Conservation (phyloP, 306 rosid species). For the Oxytropis ochrocephala region DNA sequence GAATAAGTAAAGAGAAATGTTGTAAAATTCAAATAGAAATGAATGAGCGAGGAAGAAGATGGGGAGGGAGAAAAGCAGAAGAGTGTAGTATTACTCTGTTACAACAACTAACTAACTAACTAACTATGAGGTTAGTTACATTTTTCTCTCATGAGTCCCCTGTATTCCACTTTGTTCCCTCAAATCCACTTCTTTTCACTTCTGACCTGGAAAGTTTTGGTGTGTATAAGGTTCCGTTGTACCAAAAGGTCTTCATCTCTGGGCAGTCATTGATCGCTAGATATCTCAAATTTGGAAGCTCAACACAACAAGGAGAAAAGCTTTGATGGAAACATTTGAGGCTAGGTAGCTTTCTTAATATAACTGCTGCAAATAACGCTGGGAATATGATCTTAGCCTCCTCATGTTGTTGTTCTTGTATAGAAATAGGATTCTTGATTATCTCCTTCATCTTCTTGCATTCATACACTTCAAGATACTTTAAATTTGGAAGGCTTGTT, state of each 20-base stretch:
- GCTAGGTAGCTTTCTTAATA: background rate
- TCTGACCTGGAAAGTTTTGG: background rate
- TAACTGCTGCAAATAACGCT: fast-evolving
- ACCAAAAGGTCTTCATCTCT: background rate
- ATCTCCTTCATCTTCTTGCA: constrained; percentile 11
- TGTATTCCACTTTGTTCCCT: background rate
- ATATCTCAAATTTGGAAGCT: fast-evolving
- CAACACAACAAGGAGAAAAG: background rate
- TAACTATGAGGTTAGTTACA: too few relatives aligned
- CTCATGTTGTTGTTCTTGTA: background rate
- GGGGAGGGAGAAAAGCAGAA: too few relatives aligned
- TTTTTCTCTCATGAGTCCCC: too few relatives aligned
- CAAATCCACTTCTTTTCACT: too few relatives aligned
- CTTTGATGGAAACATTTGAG: background rate
- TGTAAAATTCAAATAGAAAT: too few relatives aligned
- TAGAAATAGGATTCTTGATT: background rate
- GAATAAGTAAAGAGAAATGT: too few relatives aligned
- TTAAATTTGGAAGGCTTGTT: background rate
- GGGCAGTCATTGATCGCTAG: background rate
- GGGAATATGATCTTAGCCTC: background rate
- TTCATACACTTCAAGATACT: fast-evolving
- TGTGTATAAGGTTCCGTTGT: background rate
- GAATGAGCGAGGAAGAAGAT: too few relatives aligned
- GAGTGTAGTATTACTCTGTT: too few relatives aligned
- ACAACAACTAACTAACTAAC: too few relatives aligned